Conservation (phyloP, 345 rosid genomes). For the Melaleuca alternifolia region DNA sequence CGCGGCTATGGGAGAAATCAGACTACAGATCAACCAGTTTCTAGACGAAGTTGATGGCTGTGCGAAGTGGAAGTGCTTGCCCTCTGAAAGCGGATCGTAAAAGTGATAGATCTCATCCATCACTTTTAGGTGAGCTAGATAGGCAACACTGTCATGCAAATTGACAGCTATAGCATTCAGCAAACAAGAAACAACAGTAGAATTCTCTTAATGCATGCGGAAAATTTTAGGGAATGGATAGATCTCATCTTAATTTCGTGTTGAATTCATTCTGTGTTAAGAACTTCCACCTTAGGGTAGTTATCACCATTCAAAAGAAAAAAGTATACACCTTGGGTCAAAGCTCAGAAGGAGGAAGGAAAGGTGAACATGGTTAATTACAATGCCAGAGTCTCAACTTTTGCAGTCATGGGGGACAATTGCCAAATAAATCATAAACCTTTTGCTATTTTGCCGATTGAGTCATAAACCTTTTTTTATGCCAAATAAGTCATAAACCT, state of each 20-base stretch:
- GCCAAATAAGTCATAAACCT: too few species aligned
- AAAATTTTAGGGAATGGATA: background rate
- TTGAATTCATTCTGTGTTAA: background rate
- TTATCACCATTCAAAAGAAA: background rate
- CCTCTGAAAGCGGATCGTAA: background rate
- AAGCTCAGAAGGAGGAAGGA: background rate
- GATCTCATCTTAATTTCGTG: background rate
- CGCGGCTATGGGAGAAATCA: background rate
- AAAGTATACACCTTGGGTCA: background rate
- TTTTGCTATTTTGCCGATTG: too few species aligned
- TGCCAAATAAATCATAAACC: too few species aligned
- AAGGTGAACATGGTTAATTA: background rate
- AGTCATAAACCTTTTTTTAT: too few species aligned
- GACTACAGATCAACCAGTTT: background rate
- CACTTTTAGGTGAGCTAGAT: fast-evolving
- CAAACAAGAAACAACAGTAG: background rate
- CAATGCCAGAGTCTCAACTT: background rate
- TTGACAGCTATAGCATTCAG: background rate
- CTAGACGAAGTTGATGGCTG: background rate
- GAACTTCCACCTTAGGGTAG: background rate
- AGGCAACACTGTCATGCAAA: background rate
- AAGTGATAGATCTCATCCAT: too few species aligned
- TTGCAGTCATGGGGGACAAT: background rate
- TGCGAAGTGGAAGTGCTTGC: background rate
- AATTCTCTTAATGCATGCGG: background rate